Conservation (phyloP, 768 basidiomycete species). For the Lepiota brunneoincarnata region DNA sequence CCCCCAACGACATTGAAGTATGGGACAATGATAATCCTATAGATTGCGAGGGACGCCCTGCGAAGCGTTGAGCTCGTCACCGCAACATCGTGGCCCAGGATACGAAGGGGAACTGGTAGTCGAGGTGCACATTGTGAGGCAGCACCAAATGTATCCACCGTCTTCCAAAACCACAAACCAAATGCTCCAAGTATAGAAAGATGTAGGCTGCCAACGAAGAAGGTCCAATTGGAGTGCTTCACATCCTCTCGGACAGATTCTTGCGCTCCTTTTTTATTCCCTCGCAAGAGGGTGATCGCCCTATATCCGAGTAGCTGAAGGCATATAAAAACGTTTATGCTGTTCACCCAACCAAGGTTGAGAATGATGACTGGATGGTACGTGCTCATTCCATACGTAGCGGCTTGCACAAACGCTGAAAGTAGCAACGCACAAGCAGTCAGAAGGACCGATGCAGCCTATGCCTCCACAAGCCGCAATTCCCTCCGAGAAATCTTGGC, state of each 20-base stretch:
- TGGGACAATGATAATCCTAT: neutral
- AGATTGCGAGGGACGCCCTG: neutral
- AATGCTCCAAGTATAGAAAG: constrained; percentile 6
- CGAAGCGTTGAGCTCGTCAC: neutral
- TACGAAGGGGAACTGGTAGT: neutral
- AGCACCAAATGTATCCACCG: neutral
- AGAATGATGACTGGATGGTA: constrained; percentile 23
- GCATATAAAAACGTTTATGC: constrained; percentile 15
- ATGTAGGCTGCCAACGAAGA: too few species aligned
- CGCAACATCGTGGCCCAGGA: neutral
- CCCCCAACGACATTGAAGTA: neutral
- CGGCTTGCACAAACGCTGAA: constrained; percentile 20
- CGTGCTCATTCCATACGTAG: constrained; percentile 10
- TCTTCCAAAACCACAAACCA: constrained; percentile 12
- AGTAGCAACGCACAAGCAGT: constrained; percentile 24
- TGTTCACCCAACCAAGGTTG: constrained; percentile 25
- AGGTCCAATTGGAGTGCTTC: too few species aligned
- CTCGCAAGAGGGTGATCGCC: too few species aligned
- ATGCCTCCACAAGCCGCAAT: constrained; percentile 12
- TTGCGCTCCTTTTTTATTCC: too few species aligned
- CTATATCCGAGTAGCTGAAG: too few species aligned
- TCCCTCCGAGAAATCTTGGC: constrained; percentile 16
- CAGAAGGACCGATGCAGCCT: constrained; percentile 15
- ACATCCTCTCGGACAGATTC: too few species aligned
- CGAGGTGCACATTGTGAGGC: neutral